A percentile compares a stretch with the other conserved stretches of the same genome.
phyloP scores from a whole-genome alignment of 2,329 filamentous ascomycete genomes.

The Colletotrichum plurivorum region DNA sequence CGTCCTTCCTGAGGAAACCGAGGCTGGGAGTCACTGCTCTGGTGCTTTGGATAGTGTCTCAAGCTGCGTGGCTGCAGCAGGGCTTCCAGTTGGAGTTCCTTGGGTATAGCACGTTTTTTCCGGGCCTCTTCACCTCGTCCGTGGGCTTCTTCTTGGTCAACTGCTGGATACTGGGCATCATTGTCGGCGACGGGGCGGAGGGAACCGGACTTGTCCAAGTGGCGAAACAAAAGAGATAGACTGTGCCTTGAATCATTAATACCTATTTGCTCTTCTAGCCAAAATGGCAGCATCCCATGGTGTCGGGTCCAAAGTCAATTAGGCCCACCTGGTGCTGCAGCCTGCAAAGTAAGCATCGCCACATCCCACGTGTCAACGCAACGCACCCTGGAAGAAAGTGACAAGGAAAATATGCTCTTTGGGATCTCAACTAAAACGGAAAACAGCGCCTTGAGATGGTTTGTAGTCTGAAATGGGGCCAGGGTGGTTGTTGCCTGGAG shows the following conservation, averaged over 20 bases:
- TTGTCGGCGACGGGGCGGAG: conserved; percentile 76
- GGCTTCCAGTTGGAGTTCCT: conserved; percentile 84
- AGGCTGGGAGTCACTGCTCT: conserved; percentile 75
- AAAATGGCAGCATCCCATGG: no score
- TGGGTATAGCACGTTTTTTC: conserved; percentile 86
- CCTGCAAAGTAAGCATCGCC: no score
- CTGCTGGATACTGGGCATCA: conserved; percentile 86
- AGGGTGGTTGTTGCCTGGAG: conserved; percentile 20
- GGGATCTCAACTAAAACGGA: no score
- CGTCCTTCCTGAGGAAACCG: conserved; percentile 76
- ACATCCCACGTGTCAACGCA: no score
- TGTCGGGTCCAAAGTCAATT: no score
- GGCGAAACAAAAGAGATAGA: not conserved
- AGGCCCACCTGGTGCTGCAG: no score
- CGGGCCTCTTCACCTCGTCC: conserved; percentile 83
- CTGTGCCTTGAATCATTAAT: no score
- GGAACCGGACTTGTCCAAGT: not conserved
- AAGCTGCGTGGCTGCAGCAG: conserved; percentile 83
- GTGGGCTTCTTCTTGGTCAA: conserved; percentile 88
- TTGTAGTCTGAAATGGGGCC: not conserved
- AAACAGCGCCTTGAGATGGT: no score
- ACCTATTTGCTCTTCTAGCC: no score
- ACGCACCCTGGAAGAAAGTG: no score
- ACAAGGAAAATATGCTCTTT: no score
- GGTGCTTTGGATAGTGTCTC: conserved; percentile 80